Conservation (phyloP, 2,329 filamentous ascomycete genomes). For the Ophiosphaerella korrae region DNA sequence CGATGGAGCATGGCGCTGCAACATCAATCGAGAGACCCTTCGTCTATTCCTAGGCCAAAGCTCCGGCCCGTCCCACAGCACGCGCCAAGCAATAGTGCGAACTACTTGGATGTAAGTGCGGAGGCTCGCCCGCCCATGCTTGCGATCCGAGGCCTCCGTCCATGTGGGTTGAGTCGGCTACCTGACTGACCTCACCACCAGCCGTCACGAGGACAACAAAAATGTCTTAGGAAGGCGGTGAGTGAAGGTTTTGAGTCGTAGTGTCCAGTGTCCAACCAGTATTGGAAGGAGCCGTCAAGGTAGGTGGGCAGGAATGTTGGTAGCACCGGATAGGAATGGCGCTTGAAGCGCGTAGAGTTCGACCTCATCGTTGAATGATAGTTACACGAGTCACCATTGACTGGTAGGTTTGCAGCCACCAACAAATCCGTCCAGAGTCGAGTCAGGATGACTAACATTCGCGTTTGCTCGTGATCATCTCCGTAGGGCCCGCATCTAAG, state of each 20-base stretch:
- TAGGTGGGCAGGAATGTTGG: neutral
- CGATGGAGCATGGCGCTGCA: constrained; percentile 4
- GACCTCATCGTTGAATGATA: neutral
- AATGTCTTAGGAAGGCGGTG: neutral
- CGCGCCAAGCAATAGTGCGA: constrained; percentile 2
- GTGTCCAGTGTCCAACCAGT: too few relatives aligned
- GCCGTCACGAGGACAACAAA: neutral
- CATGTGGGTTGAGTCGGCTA: neutral
- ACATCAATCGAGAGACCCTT: neutral
- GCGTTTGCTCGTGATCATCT: neutral
- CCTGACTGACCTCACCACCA: neutral
- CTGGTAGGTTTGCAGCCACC: neutral
- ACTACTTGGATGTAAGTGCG: constrained; percentile 2
- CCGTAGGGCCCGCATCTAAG: neutral
- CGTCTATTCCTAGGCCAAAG: neutral
- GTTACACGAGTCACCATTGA: neutral
- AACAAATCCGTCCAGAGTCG: neutral
- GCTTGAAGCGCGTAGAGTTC: neutral
- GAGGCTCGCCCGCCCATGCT: constrained; percentile 5
- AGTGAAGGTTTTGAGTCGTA: neutral
- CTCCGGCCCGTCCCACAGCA: constrained; percentile 15
- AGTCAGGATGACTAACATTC: neutral
- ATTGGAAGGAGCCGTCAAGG: too few relatives aligned
- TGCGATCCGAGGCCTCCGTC: neutral
- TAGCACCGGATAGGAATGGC: neutral